Evolutionary conservation across 306 rosid species (phyloP).

Genomic region (Senna siamea): DNA sequence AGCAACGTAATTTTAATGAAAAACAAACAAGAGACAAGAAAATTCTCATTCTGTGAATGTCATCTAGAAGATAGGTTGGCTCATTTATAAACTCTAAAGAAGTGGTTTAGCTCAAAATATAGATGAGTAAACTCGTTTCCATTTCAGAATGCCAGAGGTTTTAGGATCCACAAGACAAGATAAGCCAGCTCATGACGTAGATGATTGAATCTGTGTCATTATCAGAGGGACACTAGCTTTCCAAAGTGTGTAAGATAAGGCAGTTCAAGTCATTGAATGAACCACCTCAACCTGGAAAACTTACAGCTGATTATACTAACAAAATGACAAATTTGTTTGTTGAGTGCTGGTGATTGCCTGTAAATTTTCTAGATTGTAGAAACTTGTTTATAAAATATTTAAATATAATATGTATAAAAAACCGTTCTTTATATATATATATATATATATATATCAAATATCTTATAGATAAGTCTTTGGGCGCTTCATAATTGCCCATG

Average conservation of each 20-base stretch:
- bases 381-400: too few relatives aligned
- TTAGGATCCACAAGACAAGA: neutral
- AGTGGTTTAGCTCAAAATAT: neutral
- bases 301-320: too few relatives aligned
- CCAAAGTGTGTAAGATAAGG: neutral
- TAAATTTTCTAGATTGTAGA: too few relatives aligned
- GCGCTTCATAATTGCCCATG: too few relatives aligned
- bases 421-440: too few relatives aligned
- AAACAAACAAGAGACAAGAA: neutral
- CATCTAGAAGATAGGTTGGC: neutral
- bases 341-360: too few relatives aligned
- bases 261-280: neutral
- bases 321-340: too few relatives aligned
- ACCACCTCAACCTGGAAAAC: neutral
- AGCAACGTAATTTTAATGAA: neutral
- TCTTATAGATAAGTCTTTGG: too few relatives aligned
- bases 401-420: too few relatives aligned
- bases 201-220: neutral
- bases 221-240: neutral
- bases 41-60: neutral
- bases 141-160: neutral
- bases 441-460: too few relatives aligned
- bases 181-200: neutral
- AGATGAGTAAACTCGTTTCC: neutral
- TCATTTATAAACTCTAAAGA: neutral